Base-by-base conservation (phyloP, 441 rosid species). In the Erysimum pusillum region DNA sequence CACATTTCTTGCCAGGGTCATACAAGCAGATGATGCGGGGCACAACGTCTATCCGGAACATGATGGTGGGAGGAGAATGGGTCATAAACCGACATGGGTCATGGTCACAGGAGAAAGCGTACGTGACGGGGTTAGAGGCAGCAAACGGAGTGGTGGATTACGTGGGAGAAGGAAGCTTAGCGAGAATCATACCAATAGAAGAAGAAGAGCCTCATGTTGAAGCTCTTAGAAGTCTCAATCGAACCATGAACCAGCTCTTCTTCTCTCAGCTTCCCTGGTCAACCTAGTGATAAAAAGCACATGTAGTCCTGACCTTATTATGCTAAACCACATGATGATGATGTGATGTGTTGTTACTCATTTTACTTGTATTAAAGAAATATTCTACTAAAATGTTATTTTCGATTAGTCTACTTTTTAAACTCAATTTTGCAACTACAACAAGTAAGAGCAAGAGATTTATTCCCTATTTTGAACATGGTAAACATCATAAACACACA, bases 1-100 rank as follows among this genome's bases (percentile, higher is more conserved):
- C 91, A 22, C 91, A 86, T 63, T 88, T 87, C 78, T 87, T 87
- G 66, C 96, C 91, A 46, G 91, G 92, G 70, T 90, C 88, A 4
- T 90, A 87, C 63, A 86, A 84, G 78, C 67, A 84, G 83, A 82
- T 87, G 93, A 86, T 88, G 88, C 79, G 57, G 10, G 57, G 57
- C 57, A 20, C 57, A 52, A 22, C 34, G n/a, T 52, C 57, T 9
- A n/a, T 52, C 6, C n/a, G 8, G 14, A 52, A 52, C 57, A 52
- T 52, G 57, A 22, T 52, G n/a, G 31, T 20, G 31, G 57, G 28
- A 25, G 28, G 28, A 2, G 28, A 25, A 25, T 25, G 28, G 15
- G 83, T 88, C 12, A 61, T 83, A 67, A 85, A 66, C 49, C 80
- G 90, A 10, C 96, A 88, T 28, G 93, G 93, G 59, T 88, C 93